phyloP scores from a whole-genome alignment of 2,329 filamentous ascomycete genomes.

The Fusarium sp. region DNA sequence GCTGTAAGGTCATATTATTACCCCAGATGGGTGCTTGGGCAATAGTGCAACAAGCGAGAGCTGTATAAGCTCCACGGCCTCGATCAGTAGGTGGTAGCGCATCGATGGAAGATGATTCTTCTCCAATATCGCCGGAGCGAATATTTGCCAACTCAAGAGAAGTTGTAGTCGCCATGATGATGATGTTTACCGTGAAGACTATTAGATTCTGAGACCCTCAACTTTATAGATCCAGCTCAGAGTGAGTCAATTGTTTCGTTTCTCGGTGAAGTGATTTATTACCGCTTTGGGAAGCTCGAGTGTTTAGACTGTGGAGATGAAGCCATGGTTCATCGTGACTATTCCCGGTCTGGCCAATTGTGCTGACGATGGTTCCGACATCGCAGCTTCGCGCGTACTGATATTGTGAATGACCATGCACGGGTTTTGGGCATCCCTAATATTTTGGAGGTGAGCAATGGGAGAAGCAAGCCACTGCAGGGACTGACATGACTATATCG shows the following conservation, averaged over 20 bases:
- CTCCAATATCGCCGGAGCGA: constrained; percentile 7
- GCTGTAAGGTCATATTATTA: not conserved
- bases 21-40: constrained; percentile 55
- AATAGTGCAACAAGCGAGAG: constrained; percentile 50
- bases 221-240: not conserved
- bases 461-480: not conserved
- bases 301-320: constrained; percentile 25
- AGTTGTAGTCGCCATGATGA: constrained; percentile 25
- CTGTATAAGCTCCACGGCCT: constrained; percentile 49
- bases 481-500: not conserved
- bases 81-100: constrained; percentile 50
- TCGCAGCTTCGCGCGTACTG: constrained; percentile 22
- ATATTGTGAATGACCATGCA: not conserved
- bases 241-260: constrained; percentile 13
- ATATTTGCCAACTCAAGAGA: constrained; percentile 33
- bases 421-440: not conserved
- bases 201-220: not conserved
- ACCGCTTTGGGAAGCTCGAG: constrained; percentile 19
- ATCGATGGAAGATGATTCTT: constrained; percentile 15
- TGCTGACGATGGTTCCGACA: constrained; percentile 35
- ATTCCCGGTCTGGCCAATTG: constrained; percentile 34
- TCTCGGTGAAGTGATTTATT: constrained; percentile 34
- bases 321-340: constrained; percentile 24
- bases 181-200: not conserved
- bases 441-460: too few relatives aligned